These are phyloP conservation scores for Dichotomocladium elegans DNA, from an alignment of 371 early-diverging fungal genomes.

Conservation along the genomic window DNA sequence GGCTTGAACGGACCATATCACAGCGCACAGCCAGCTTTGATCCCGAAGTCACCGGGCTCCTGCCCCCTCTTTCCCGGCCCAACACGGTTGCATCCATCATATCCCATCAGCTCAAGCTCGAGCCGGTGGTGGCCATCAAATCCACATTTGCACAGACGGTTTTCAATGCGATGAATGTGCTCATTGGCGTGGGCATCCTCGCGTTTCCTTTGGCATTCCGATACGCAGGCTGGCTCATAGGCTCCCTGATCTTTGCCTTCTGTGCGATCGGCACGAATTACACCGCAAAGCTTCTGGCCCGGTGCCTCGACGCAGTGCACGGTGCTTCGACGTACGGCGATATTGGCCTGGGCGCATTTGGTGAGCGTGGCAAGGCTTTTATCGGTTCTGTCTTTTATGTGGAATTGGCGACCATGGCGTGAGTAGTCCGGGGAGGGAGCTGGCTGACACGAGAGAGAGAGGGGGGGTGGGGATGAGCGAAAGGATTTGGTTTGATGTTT, in stretches of 20 bases:
- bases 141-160: conserved; percentile 31
- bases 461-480: too few species aligned
- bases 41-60: not conserved
- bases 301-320: conserved; percentile 18
- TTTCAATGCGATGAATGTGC: conserved; percentile 55
- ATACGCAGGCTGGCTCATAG: conserved; percentile 47
- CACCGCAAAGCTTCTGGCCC: conserved; percentile 52
- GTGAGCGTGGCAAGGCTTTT: conserved; percentile 37
- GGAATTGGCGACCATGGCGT: conserved; percentile 59
- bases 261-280: conserved; percentile 46
- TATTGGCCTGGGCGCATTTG: conserved; percentile 64
- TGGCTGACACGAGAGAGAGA: too few species aligned
- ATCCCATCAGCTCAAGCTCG: conserved; percentile 3
- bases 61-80: conserved; percentile 7
- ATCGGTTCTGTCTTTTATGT: conserved; percentile 48
- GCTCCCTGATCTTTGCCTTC: conserved; percentile 42
- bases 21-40: conserved; percentile 1
- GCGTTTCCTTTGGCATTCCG: conserved; percentile 29
- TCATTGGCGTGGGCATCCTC: conserved; percentile 56
- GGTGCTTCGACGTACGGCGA: conserved; percentile 53
- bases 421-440: too few species aligned
- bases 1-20: not conserved
- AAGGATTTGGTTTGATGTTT: too few species aligned
- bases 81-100: conserved; percentile 10
- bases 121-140: not conserved